These are phyloP conservation scores for Cocos nucifera DNA, from an alignment of 176 grass and related monocot species.

Conservation along the genomic window DNA sequence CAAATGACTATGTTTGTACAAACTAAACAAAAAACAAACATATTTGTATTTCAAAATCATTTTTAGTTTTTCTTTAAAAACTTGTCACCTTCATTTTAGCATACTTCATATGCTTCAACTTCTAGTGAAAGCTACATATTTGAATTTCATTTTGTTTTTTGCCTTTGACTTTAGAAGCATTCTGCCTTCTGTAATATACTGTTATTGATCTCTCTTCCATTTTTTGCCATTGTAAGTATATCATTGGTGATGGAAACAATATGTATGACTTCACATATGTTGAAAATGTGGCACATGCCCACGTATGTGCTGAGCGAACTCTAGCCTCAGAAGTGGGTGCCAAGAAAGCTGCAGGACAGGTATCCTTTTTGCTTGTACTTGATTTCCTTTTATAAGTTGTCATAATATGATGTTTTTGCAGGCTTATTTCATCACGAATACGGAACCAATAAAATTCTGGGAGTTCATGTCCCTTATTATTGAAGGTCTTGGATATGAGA, in stretches of 20 bases:
- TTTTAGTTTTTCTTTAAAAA: too few relatives aligned
- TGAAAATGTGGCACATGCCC: constrained; percentile 93
- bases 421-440: constrained; percentile 96
- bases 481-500: constrained; percentile 97
- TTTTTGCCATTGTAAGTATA: constrained; percentile 32
- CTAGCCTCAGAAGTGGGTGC: constrained; percentile 66
- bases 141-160: too few relatives aligned
- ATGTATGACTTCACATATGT: constrained; percentile 94
- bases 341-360: constrained; percentile 81
- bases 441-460: constrained; percentile 95
- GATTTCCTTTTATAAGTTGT: constrained; percentile 1
- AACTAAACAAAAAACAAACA: too few relatives aligned
- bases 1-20: too few relatives aligned
- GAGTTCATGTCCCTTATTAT: constrained; percentile 94
- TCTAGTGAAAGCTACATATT: too few relatives aligned
- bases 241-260: constrained; percentile 95
- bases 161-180: too few relatives aligned
- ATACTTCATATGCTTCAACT: too few relatives aligned
- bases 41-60: too few relatives aligned
- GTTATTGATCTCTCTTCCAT: not conserved
- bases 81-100: too few relatives aligned
- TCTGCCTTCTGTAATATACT: too few relatives aligned
- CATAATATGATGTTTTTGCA: constrained; percentile 24
- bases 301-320: constrained; percentile 87
- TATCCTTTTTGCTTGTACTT: constrained; percentile 24